A percentile compares a stretch with the other conserved stretches of the same genome.
These are phyloP conservation scores for Coemansia sp. DNA, from an alignment of 371 early-diverging fungal genomes.

Conservation along the genomic window DNA sequence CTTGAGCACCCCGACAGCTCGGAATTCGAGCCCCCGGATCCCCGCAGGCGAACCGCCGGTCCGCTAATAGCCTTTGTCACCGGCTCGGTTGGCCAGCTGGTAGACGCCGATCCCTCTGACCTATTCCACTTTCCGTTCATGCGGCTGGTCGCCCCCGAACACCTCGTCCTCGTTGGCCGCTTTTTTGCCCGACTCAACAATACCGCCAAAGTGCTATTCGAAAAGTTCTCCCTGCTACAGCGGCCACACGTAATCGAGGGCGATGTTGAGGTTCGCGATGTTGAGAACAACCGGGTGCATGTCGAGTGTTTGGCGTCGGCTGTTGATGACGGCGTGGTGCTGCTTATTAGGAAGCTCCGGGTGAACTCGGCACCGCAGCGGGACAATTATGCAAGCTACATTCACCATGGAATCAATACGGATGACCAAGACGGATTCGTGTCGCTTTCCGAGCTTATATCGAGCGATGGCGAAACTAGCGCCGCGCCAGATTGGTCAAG, in stretches of 20 bases:
- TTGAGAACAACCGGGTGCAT: not conserved
- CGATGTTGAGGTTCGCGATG: not conserved
- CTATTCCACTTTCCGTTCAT: not conserved
- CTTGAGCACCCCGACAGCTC: not conserved
- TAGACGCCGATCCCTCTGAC: not conserved
- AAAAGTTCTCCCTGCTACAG: not conserved
- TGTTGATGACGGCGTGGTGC: not conserved
- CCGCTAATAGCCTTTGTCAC: not conserved
- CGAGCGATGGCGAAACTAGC: no score
- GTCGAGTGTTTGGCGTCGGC: not conserved
- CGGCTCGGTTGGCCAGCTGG: not conserved
- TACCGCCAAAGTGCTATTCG: not conserved
- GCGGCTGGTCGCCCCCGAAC: slow-evolving; percentile 4
- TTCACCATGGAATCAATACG: no score
- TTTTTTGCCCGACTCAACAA: not conserved
- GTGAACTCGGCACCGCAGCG: no score
- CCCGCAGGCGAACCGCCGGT: not conserved
- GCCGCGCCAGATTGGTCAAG: no score
- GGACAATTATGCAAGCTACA: no score
- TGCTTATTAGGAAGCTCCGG: no score
- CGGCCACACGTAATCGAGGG: not conserved
- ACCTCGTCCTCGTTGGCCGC: not conserved
- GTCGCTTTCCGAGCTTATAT: no score
- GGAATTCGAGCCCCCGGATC: not conserved
- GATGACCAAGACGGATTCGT: no score